These are phyloP conservation scores for Exutisphaerella laricina DNA, from an alignment of 2,329 filamentous ascomycete genomes.

Conservation along the genomic window DNA sequence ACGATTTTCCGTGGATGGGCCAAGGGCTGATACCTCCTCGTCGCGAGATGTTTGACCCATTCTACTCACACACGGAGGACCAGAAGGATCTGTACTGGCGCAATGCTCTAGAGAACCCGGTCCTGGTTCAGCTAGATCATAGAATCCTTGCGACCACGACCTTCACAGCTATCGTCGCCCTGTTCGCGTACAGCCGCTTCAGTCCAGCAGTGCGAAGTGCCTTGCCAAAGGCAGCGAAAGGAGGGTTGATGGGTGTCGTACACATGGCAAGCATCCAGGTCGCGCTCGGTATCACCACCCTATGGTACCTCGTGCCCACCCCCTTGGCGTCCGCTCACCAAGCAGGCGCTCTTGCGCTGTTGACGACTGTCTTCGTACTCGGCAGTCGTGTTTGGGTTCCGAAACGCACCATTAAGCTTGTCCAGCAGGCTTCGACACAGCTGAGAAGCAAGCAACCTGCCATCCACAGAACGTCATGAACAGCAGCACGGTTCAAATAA, in stretches of 20 bases:
- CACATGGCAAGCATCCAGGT: constrained; percentile 80
- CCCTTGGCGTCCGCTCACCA: constrained; percentile 87
- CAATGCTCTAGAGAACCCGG: constrained; percentile 96
- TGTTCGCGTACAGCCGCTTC: constrained; percentile 75
- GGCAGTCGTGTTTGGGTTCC: constrained; percentile 73
- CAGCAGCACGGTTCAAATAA: background rate
- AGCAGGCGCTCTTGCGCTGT: constrained; percentile 76
- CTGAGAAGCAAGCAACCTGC: constrained; percentile 5
- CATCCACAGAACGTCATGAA: background rate
- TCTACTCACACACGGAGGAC: constrained; percentile 76
- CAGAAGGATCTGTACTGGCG: constrained; percentile 87
- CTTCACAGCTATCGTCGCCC: constrained; percentile 69
- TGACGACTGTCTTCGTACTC: constrained; percentile 76
- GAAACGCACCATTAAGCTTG: constrained; percentile 35
- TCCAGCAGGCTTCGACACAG: constrained; percentile 23
- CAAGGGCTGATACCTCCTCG: constrained; percentile 72
- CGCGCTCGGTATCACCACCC: constrained; percentile 77
- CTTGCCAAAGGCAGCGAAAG: constrained; percentile 57
- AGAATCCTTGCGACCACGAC: constrained; percentile 86
- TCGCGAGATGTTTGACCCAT: constrained; percentile 75
- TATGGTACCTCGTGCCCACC: constrained; percentile 90
- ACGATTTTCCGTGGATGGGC: constrained; percentile 97
- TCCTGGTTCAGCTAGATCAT: constrained; percentile 91
- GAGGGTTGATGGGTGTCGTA: constrained; percentile 71
- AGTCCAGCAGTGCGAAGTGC: constrained; percentile 57